Percentiles rank a stretch among this genome's conserved stretches.
phyloP scores from a whole-genome alignment of 192 early-diverging fungal genomes.

The Glomus cerebriforme region DNA sequence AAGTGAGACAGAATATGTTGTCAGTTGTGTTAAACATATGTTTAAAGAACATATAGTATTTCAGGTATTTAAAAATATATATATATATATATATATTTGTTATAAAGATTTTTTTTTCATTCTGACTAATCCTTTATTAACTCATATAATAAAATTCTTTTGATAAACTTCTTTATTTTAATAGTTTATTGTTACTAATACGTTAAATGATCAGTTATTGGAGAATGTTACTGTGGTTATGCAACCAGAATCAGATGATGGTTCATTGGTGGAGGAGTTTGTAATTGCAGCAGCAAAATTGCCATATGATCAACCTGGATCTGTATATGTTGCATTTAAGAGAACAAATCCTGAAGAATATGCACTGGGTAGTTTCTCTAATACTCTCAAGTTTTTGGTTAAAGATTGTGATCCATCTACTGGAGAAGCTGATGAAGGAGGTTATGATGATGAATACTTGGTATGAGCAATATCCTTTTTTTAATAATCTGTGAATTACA shows the following conservation, averaged over 20 bases:
- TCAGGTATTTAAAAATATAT: conserved; percentile 61
- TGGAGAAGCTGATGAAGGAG: conserved; percentile 89
- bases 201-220: conserved; percentile 87
- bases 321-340: conserved; percentile 87
- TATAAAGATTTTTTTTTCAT: not conserved
- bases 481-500: not conserved
- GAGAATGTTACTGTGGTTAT: conserved; percentile 90
- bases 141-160: not conserved
- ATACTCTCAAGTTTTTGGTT: conserved; percentile 84
- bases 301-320: conserved; percentile 71
- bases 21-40: conserved; percentile 92
- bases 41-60: conserved; percentile 89
- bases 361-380: conserved; percentile 74
- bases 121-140: not conserved
- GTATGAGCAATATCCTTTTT: conserved; percentile 35
- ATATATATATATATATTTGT: conserved; percentile 9
- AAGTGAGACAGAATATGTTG: conserved; percentile 93
- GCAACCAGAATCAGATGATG: conserved; percentile 66
- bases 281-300: conserved; percentile 76
- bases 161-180: not conserved
- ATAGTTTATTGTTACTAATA: conserved; percentile 92
- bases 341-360: conserved; percentile 59
- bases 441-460: conserved; percentile 93
- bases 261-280: conserved; percentile 61
- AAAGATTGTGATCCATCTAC: conserved; percentile 96